phyloP scores from a whole-genome alignment of 192 early-diverging fungal species.

The Phycomyces blakesleeanus region DNA sequence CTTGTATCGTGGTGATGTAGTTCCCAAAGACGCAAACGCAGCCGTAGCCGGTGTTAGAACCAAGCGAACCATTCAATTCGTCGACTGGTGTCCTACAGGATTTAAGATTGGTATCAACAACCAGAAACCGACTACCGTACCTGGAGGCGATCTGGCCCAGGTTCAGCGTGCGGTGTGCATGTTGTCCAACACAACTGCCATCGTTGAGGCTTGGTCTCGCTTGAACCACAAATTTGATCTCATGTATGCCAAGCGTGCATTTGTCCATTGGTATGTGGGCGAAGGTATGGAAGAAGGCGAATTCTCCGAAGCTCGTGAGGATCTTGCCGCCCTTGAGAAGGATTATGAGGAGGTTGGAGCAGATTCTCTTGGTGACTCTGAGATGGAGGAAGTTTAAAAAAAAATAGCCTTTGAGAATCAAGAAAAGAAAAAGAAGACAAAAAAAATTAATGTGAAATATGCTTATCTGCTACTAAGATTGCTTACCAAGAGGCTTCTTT shows the following conservation, averaged over 20 bases:
- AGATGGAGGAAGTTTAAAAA: slow-evolving; percentile 58
- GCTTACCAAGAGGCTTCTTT: too few relatives aligned
- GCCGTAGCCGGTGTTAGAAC: slow-evolving; percentile 91
- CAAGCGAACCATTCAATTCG: slow-evolving; percentile 95
- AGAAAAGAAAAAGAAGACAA: too few relatives aligned
- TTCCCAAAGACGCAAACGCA: slow-evolving; percentile 94
- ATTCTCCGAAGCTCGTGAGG: slow-evolving; percentile 99
- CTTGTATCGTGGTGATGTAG: slow-evolving; percentile 98
- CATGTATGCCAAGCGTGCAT: slow-evolving; percentile 99
- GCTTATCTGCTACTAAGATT: too few relatives aligned
- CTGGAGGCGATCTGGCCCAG: slow-evolving; percentile 92
- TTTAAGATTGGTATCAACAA: slow-evolving; percentile 99
- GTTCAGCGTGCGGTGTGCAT: slow-evolving; percentile 95
- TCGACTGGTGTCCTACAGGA: slow-evolving; percentile 99
- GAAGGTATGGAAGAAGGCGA: slow-evolving; percentile 99
- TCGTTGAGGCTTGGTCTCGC: slow-evolving; percentile 99
- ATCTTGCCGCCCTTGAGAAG: slow-evolving; percentile 99
- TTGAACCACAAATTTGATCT: slow-evolving; percentile 99
- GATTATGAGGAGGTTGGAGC: slow-evolving; percentile 99
- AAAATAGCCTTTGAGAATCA: background rate
- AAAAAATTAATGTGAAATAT: background rate
- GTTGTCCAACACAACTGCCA: slow-evolving; percentile 99
- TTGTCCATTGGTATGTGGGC: slow-evolving; percentile 99
- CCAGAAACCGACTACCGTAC: slow-evolving; percentile 87
- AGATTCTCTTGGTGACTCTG: slow-evolving; percentile 86